Evolutionary conservation across 139 green algal genomes (phyloP), one percentile per base, ranked within the genome.

Genomic region (Yamagishiella unicocca): DNA sequence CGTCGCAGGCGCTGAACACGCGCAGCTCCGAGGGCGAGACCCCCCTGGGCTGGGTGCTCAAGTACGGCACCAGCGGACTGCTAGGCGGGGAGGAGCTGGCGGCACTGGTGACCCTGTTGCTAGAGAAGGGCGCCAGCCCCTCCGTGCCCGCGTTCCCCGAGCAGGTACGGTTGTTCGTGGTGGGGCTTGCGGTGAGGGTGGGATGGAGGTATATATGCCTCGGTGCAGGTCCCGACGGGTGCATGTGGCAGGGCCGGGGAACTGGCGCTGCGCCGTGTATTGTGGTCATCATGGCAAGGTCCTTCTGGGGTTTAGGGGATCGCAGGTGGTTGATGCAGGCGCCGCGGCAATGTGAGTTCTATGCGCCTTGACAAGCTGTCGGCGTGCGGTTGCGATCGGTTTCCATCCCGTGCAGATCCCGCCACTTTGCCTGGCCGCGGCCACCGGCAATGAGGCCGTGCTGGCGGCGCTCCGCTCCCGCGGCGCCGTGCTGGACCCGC

Each of bases 21-120:
- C 37, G 42, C 35, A 82, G 79, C 53, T 45, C 5, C 2, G 55
- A 77, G 0, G 82, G 88, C 50, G 75, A 91, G 64, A 91, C 82
- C 3, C 21, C 72, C 5, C 82, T 89, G 46, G 82, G 82, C 38
- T 91, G 88, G 75, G 43, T 82, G 82, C 82, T 91, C 38, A 86
- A 89, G 82, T 89, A 73, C 38, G 66, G 64, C 10, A 33, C 87
- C 0, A 38, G 31, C 22, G 53, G 85, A 21, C 66, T 82, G 27
- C 29, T 85, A 25, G 42, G 12, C 9, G 84, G 72, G 7, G 50
- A 31, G 37, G 68, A 9, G 37, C 45, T 64, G 38, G 53, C 12
- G 3, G 17, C 35, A 12, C 22, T 66, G 40, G 74, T 68, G 4
- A 12, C 7, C 29, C 27, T 64, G 84, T 61, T 89, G 40, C 62